These are phyloP conservation scores for Plasmopara muralis DNA, from an alignment of 352 stramenopile species.

Conservation along the genomic window DNA sequence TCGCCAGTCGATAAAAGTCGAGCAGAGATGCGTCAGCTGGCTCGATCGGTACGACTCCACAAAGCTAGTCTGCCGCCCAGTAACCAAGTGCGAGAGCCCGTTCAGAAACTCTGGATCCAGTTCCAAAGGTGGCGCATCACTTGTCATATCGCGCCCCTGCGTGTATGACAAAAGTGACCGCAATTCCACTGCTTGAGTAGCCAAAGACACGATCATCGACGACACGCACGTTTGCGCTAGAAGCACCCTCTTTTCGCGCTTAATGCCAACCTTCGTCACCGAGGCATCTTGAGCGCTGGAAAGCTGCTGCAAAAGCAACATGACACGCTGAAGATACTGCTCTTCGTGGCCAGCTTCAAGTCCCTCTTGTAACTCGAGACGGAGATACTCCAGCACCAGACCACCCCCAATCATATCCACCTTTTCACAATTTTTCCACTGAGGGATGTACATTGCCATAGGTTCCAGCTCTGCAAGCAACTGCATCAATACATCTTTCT, in stretches of 20 bases:
- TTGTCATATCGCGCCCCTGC: constrained; percentile 33
- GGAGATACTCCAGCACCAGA: constrained; percentile 63
- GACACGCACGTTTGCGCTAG: constrained; percentile 46
- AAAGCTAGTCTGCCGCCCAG: constrained; percentile 39
- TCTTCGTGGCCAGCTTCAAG: constrained; percentile 47
- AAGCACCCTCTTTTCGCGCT: constrained; percentile 20
- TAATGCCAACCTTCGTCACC: constrained; percentile 11
- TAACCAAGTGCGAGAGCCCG: constrained; percentile 33
- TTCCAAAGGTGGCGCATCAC: constrained; percentile 30
- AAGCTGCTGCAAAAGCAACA: constrained; percentile 49
- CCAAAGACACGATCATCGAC: constrained; percentile 56
- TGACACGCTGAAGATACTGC: constrained; percentile 52
- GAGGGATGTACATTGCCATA: constrained; percentile 40
- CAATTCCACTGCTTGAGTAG: constrained; percentile 45
- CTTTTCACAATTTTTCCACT: constrained; percentile 51
- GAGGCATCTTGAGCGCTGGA: constrained; percentile 32
- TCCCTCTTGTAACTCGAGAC: constrained; percentile 53
- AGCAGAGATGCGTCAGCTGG: constrained; percentile 50
- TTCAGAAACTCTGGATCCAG: constrained; percentile 43
- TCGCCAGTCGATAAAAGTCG: constrained; percentile 57
- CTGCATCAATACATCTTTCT: constrained; percentile 50
- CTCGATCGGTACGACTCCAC: constrained; percentile 51
- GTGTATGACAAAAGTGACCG: constrained; percentile 44
- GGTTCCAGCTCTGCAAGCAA: constrained; percentile 54
- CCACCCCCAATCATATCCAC: constrained; percentile 49